These are phyloP conservation scores for Chrysanthemum seticuspe DNA, from an alignment of 129 eudicot genomes.

Conservation along the genomic window DNA sequence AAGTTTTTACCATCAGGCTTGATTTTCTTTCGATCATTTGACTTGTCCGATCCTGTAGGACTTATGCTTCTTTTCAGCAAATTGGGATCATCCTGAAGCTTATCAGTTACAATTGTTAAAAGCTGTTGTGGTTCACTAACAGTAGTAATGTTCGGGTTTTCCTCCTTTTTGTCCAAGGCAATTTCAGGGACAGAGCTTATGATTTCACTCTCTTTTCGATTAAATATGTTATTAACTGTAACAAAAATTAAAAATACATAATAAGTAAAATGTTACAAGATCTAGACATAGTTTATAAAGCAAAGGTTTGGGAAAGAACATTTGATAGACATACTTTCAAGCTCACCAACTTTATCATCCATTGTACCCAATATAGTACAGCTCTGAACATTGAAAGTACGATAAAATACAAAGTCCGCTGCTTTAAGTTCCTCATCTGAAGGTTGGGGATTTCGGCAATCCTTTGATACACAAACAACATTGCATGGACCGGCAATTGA, in stretches of 20 bases:
- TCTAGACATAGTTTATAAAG: constrained; percentile 6
- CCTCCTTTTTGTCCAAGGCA: constrained; percentile 33
- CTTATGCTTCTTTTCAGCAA: constrained; percentile 15
- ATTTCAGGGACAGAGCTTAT: constrained; percentile 25
- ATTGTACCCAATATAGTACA: constrained; percentile 56
- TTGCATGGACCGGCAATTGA: constrained; percentile 81
- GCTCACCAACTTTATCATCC: constrained; percentile 62
- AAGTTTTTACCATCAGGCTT: constrained; percentile 5
- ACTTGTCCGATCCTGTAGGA: constrained; percentile 16
- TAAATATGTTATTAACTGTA: constrained; percentile 64
- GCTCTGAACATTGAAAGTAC: constrained; percentile 62
- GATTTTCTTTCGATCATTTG: constrained; percentile 11
- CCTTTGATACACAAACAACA: constrained; percentile 77
- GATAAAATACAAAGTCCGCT: constrained; percentile 78
- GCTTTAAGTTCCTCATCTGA: constrained; percentile 59
- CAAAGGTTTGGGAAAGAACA: neutral
- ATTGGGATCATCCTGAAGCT: constrained; percentile 17
- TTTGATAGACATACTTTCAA: constrained; percentile 50
- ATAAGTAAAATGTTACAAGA: constrained; percentile 19
- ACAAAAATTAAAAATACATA: constrained; percentile 24
- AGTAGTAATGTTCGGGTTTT: constrained; percentile 27
- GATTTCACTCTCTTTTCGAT: constrained; percentile 41
- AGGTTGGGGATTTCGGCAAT: constrained; percentile 76
- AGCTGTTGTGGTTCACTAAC: constrained; percentile 28
- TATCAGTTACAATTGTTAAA: constrained; percentile 25